Evolutionary conservation across 441 rosid species (phyloP).

Genomic region (Gossypium schwendimanii): DNA sequence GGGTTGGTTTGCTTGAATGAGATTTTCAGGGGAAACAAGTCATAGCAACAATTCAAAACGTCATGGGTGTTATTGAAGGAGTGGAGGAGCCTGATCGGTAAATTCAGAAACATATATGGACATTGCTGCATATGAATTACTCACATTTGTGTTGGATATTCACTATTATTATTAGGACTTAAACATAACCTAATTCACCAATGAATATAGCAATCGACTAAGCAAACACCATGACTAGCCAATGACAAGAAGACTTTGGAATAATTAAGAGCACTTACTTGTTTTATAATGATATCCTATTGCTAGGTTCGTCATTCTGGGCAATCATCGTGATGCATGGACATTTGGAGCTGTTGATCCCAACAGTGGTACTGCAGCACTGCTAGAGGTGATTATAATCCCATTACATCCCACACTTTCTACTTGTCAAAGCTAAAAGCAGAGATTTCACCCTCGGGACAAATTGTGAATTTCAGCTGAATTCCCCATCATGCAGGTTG

Average conservation of each 20-base stretch:
- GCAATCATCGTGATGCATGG: conserved; percentile 93
- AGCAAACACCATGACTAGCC: conserved; percentile 13
- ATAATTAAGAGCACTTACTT: neutral
- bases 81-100: conserved; percentile 80
- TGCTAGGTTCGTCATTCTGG: conserved; percentile 59
- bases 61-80: conserved; percentile 71
- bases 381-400: conserved; percentile 54
- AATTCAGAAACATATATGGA: conserved; percentile 7
- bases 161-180: neutral
- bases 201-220: neutral
- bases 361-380: conserved; percentile 77
- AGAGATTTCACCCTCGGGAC: neutral
- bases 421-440: neutral
- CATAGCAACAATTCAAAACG: conserved; percentile 62
- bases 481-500: conserved; percentile 35
- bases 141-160: neutral
- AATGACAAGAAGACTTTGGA: neutral
- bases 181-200: neutral
- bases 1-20: neutral
- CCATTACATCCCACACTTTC: neutral
- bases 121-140: neutral
- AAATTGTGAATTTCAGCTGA: conserved; percentile 5
- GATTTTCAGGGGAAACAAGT: conserved; percentile 54
- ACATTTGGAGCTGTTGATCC: conserved; percentile 88
- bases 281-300: neutral